Conservation (phyloP, 306 rosid species). For the Psophocarpus tetragonolobus region DNA sequence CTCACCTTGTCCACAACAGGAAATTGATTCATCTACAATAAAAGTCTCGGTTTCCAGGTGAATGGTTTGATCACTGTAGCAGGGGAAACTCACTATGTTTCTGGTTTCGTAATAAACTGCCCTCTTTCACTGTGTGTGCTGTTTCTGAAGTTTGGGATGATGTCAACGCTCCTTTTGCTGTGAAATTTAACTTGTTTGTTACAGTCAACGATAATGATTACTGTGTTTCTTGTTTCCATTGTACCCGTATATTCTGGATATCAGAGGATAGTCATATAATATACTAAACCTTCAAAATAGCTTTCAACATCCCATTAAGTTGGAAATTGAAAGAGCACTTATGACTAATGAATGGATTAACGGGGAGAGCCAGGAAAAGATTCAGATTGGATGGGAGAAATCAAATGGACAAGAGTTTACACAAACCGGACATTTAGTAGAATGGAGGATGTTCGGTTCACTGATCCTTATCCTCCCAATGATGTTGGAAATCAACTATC, state of each 20-base stretch:
- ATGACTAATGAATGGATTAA: background rate
- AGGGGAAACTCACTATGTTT: background rate
- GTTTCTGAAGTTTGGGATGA: background rate
- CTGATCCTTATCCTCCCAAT: background rate
- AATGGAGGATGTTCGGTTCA: conserved; percentile 9
- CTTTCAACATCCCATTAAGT: background rate
- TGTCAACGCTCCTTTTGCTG: background rate
- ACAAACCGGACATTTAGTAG: background rate
- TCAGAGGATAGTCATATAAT: background rate
- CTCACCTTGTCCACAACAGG: conserved; percentile 10
- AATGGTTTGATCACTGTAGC: background rate
- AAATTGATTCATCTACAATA: background rate
- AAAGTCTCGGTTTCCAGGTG: background rate
- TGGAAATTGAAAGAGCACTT: background rate
- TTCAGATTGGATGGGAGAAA: too few species aligned
- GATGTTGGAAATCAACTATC: background rate
- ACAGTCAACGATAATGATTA: background rate
- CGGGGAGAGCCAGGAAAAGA: too few species aligned
- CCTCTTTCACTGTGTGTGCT: background rate
- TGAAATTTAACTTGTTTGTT: background rate
- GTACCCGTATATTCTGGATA: background rate
- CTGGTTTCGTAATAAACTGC: background rate
- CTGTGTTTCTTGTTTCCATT: background rate
- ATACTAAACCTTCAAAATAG: background rate
- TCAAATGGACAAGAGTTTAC: background rate